Conservation (phyloP, 2,329 filamentous ascomycete genomes). For the Colletotrichum orbiculare region DNA sequence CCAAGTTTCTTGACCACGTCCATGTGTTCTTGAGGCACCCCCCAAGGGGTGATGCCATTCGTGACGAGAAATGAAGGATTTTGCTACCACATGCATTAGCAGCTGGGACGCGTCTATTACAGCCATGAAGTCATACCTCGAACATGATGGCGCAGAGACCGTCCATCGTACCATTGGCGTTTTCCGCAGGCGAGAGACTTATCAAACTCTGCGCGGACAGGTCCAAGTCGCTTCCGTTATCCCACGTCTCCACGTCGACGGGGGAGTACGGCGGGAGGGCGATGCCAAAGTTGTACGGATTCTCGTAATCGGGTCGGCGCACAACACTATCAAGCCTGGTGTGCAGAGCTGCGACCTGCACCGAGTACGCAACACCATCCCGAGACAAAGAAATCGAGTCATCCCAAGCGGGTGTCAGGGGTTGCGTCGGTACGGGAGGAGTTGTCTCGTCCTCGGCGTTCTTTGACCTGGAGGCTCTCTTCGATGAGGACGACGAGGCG, state of each 20-base stretch:
- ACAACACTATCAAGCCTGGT: constrained; percentile 52
- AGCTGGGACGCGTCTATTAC: neutral
- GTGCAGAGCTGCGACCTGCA: constrained; percentile 59
- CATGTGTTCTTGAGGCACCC: constrained; percentile 47
- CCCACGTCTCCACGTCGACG: constrained; percentile 50
- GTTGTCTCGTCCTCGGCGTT: constrained; percentile 41
- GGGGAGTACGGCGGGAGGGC: constrained; percentile 53
- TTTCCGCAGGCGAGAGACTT: constrained; percentile 48
- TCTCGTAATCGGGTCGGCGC: constrained; percentile 40
- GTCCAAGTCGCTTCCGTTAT: constrained; percentile 51
- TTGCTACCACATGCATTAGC: constrained; percentile 49
- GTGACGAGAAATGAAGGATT: constrained; percentile 52
- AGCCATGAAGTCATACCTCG: constrained; percentile 53
- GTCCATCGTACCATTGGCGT: constrained; percentile 46
- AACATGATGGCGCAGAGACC: constrained; percentile 64
- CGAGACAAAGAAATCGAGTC: constrained; percentile 56
- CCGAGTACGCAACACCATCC: constrained; percentile 48
- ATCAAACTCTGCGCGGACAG: constrained; percentile 58
- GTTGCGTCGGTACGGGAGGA: constrained; percentile 50
- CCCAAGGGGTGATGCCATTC: constrained; percentile 49
- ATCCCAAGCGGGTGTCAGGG: constrained; percentile 63
- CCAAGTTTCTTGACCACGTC: constrained; percentile 54
- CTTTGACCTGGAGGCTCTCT: constrained; percentile 44
- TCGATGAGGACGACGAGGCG: constrained; percentile 45
- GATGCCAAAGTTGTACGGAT: constrained; percentile 47